A percentile compares a stretch with the other conserved stretches of the same genome.
These are phyloP conservation scores for Ascobolus immersus DNA, from an alignment of 495 filamentous ascomycete genomes.

Conservation along the genomic window DNA sequence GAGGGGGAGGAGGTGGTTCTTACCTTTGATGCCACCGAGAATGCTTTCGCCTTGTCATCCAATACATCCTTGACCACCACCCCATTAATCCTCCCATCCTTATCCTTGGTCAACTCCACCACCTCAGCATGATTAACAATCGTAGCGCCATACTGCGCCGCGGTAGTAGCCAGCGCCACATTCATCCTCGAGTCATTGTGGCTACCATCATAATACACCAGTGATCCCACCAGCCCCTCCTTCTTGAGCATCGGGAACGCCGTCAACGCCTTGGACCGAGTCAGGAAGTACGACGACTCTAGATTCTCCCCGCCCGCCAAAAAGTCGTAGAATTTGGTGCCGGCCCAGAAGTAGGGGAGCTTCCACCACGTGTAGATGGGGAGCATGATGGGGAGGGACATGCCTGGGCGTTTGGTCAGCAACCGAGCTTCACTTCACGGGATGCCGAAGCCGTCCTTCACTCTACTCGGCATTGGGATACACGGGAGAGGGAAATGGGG, in stretches of 20 bases:
- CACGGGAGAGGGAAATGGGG: constrained; percentile 72
- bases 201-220: constrained; percentile 94
- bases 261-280: constrained; percentile 79
- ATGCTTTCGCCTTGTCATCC: constrained; percentile 31
- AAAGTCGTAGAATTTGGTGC: constrained; percentile 86
- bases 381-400: constrained; percentile 94
- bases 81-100: constrained; percentile 49
- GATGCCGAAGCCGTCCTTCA: too few relatives aligned
- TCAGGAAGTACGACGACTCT: constrained; percentile 89
- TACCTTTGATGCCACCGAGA: constrained; percentile 46
- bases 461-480: too few relatives aligned
- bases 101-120: constrained; percentile 54
- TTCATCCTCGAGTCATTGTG: constrained; percentile 99
- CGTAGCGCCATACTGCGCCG: constrained; percentile 74
- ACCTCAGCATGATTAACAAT: constrained; percentile 88
- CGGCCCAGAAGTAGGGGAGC: constrained; percentile 88
- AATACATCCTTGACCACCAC: constrained; percentile 56
- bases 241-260: constrained; percentile 94
- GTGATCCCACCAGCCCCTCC: constrained; percentile 58
- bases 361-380: constrained; percentile 94
- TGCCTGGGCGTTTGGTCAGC: too few relatives aligned
- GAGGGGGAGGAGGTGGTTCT: too few relatives aligned
- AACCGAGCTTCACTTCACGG: too few relatives aligned
- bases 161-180: constrained; percentile 83
- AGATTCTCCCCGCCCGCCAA: constrained; percentile 89